phyloP scores from a whole-genome alignment of 2,329 filamentous ascomycete species.

The Arthrobotrys sinensis region DNA sequence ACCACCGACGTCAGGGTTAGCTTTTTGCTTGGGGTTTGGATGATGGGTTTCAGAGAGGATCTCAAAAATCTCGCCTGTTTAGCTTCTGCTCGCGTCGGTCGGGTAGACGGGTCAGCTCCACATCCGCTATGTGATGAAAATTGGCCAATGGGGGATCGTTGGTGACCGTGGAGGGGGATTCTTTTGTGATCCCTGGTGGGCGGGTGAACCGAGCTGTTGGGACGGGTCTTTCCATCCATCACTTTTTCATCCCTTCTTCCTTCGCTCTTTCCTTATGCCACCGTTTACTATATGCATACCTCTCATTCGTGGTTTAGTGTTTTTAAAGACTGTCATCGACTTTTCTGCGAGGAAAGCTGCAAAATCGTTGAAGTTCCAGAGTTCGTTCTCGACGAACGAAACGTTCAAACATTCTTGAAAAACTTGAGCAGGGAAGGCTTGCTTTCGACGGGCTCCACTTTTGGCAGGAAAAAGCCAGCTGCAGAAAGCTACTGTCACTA shows the following conservation, averaged over 20 bases:
- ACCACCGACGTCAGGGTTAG: too few species aligned
- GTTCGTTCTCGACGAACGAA: neutral
- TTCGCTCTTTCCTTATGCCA: slow-evolving; percentile 2
- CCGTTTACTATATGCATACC: neutral
- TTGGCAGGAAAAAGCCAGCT: neutral
- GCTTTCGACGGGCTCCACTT: slow-evolving; percentile 9
- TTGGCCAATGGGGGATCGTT: slow-evolving; percentile 7
- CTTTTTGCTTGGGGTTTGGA: too few species aligned
- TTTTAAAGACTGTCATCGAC: neutral
- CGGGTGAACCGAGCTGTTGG: slow-evolving; percentile 51
- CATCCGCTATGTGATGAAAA: slow-evolving; percentile 4
- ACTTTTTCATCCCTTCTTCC: slow-evolving; percentile 32
- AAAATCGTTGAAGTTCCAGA: neutral
- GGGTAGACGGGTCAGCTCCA: slow-evolving; percentile 39
- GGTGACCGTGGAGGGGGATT: neutral
- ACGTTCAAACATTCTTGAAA: neutral
- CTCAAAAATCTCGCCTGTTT: slow-evolving; percentile 5
- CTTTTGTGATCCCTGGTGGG: slow-evolving; percentile 26
- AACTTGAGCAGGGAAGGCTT: neutral
- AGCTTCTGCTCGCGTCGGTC: slow-evolving; percentile 18
- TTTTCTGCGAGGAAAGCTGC: neutral
- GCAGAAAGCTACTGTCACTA: slow-evolving; percentile 22
- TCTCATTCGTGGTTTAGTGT: neutral
- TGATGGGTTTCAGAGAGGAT: too few species aligned
- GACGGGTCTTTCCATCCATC: slow-evolving; percentile 15